A percentile compares a stretch with the other conserved stretches of the same genome.
Conservation (phyloP, 805 yeast genomes). For the Myxozyma neglecta region DNA sequence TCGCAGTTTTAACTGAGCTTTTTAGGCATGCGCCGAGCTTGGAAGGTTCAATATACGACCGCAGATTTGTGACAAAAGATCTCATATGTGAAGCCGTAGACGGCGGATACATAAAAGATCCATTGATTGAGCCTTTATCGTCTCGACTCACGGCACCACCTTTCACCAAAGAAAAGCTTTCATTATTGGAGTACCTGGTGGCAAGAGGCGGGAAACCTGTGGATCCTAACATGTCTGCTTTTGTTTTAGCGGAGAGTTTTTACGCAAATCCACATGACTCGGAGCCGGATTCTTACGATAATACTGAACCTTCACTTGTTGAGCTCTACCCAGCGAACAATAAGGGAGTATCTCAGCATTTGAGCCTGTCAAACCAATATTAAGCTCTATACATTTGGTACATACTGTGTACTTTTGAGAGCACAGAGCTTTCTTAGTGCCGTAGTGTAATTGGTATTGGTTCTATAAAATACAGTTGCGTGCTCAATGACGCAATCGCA, state of each 20-base stretch:
- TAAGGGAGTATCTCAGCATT: too few relatives aligned
- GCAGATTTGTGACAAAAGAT: slow-evolving; percentile 14
- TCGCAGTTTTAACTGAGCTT: slow-evolving; percentile 5
- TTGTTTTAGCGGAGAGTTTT: slow-evolving; percentile 9
- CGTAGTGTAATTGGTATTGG: too few relatives aligned
- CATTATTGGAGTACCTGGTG: slow-evolving; percentile 16
- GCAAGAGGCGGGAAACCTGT: slow-evolving; percentile 12
- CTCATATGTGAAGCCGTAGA: not conserved
- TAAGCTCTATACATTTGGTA: too few relatives aligned
- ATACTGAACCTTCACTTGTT: not conserved
- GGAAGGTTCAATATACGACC: slow-evolving; percentile 7
- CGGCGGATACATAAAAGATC: slow-evolving; percentile 5
- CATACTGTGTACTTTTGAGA: too few relatives aligned
- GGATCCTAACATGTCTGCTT: slow-evolving; percentile 11
- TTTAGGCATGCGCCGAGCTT: slow-evolving; percentile 4
- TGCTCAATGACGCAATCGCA: not conserved
- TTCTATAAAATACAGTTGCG: not conserved
- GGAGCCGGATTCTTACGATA: not conserved
- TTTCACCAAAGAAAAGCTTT: slow-evolving; percentile 8
- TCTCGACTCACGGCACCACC: slow-evolving; percentile 16
- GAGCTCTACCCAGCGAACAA: not conserved
- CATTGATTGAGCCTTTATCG: not conserved
- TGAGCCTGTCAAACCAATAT: too few relatives aligned
- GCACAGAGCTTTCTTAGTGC: too few relatives aligned
- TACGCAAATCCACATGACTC: slow-evolving; percentile 8